A percentile compares a stretch with the other conserved stretches of the same genome.
Evolutionary conservation across 805 yeast species (phyloP).

Genomic region (Diddensiella caesifluorescens): DNA sequence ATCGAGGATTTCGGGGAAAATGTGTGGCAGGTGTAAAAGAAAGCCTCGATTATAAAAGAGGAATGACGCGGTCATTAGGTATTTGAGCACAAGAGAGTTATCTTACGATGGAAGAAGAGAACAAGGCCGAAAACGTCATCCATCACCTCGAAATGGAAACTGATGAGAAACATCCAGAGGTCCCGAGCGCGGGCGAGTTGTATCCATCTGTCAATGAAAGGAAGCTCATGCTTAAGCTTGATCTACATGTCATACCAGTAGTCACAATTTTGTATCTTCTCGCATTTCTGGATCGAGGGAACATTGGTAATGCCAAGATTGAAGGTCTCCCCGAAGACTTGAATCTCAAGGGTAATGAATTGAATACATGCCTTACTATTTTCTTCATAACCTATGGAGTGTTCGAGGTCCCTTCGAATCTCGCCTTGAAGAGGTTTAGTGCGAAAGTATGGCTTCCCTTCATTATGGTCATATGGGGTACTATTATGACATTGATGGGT

Average conservation of each 20-base stretch:
- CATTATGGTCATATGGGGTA: conserved; percentile 38
- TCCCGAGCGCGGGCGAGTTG: conserved; percentile 10
- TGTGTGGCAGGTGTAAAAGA: no score
- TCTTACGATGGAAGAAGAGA: neutral
- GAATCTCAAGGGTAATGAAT: conserved; percentile 37
- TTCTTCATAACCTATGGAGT: conserved; percentile 31
- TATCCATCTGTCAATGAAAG: conserved; percentile 13
- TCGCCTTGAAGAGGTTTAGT: conserved; percentile 32
- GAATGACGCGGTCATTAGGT: no score
- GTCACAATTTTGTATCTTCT: conserved; percentile 42
- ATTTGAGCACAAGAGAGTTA: no score
- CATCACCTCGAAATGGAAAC: neutral
- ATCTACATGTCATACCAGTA: conserved; percentile 42
- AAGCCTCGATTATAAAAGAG: no score
- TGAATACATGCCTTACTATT: conserved; percentile 42
- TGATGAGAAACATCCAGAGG: conserved; percentile 16
- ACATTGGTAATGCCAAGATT: conserved; percentile 48
- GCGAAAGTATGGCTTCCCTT: conserved; percentile 35
- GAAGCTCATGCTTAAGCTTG: conserved; percentile 35
- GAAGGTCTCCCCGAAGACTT: conserved; percentile 45
- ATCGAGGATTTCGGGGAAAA: no score
- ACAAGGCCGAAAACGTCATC: neutral
- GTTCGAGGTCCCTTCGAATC: conserved; percentile 39
- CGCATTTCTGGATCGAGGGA: conserved; percentile 47
- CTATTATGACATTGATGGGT: conserved; percentile 33